phyloP scores from a whole-genome alignment of 1,139 yeast genomes.

The Yamadazyma friedrichii region DNA sequence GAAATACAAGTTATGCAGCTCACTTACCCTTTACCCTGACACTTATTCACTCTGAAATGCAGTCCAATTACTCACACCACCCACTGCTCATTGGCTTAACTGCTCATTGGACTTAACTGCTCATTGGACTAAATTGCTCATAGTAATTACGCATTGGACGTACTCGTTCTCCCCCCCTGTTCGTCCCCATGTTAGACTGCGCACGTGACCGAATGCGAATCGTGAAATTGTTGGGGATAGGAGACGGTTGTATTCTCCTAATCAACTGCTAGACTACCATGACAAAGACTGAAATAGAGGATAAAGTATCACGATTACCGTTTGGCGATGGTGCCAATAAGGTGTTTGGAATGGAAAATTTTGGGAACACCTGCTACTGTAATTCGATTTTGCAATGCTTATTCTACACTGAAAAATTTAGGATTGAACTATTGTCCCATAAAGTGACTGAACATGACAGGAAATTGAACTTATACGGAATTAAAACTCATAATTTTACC shows the following conservation, averaged over 20 bases:
- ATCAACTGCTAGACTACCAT: slow-evolving; percentile 2
- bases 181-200: not conserved
- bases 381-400: slow-evolving; percentile 89
- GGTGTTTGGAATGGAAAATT: slow-evolving; percentile 92
- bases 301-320: slow-evolving; percentile 20
- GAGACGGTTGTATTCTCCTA: not conserved
- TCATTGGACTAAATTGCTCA: too few species aligned
- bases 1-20: too few species aligned
- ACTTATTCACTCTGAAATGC: too few species aligned
- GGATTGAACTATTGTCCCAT: slow-evolving; percentile 50
- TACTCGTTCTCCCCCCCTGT: too few species aligned
- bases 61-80: too few species aligned
- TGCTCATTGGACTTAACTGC: too few species aligned
- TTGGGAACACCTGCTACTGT: slow-evolving; percentile 93
- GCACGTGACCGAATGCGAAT: not conserved
- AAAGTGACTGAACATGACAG: slow-evolving; percentile 34
- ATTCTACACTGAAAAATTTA: slow-evolving; percentile 68
- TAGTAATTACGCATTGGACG: too few species aligned
- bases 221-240: slow-evolving; percentile 5
- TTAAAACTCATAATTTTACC: slow-evolving; percentile 46
- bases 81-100: too few species aligned
- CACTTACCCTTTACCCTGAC: too few species aligned
- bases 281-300: slow-evolving; percentile 10
- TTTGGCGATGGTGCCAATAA: slow-evolving; percentile 69
- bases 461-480: slow-evolving; percentile 41